Evolutionary conservation across 1,284 basidiomycete species (phyloP), one percentile per base, ranked within the genome.

Genomic region (Sutorius eximius): DNA sequence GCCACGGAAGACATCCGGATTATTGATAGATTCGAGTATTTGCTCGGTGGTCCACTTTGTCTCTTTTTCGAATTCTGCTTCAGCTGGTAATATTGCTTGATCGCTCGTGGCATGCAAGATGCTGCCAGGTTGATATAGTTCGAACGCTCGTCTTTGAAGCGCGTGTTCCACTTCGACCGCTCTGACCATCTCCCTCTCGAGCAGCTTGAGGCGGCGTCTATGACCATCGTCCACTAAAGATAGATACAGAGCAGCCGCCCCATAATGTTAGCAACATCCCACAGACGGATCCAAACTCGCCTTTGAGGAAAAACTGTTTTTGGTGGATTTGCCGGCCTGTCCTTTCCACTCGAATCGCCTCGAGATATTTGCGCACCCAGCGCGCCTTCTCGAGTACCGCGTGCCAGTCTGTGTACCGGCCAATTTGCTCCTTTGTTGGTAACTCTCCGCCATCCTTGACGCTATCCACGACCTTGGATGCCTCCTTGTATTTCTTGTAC

Each of bases 311-410:
- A 55, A 72, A 71, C 2, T 65, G 59, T 32, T 27, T 55, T 12
- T 57, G 53, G 44, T 71, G 66, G 24, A 70, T 58, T 4, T 67
- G 58, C 33, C 71, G 52, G 0, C 71, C 71, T 0, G 57, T 50
- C 44, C 59, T 61, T 49, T 73, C 71, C 0, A 62, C 57, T 1
- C 72, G 56, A 20, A 73, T 66, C n/a, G 66, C 68, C 44, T 71
- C 65, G 11, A 72, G 53, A 45, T 72, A 73, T 24, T 55, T 42
- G 29, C 59, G 58, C 27, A 67, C 55, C 60, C 61, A 58, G 10
- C 57, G 59, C 4, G 59, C 59, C 47, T 72, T 68, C 33, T 66
- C 55, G 15, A 65, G 51, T 6, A 58, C 59, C 3, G 32, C 38
- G 1, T 44, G 36, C 49, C 59, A 55, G 42, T 69, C 61, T 1